These are phyloP conservation scores for Sugiyamaella valdiviana DNA, from an alignment of 805 yeast genomes.

Conservation along the genomic window DNA sequence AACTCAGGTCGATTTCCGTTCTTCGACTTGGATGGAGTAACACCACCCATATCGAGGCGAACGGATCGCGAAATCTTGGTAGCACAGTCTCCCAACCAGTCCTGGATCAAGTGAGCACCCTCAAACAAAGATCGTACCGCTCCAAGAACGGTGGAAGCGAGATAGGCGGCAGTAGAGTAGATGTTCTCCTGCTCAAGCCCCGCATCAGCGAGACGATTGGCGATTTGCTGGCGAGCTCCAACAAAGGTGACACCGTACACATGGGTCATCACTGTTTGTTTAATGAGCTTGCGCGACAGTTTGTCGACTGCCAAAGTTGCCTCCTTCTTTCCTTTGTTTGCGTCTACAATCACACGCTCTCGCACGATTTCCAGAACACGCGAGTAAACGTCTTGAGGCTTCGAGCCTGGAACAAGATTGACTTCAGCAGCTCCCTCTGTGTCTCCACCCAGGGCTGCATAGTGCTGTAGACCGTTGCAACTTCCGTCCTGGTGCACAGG, in stretches of 20 bases:
- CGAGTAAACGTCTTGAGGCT: conserved; percentile 57
- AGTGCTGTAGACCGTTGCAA: conserved; percentile 63
- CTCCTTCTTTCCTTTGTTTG: conserved; percentile 21
- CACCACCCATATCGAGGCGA: conserved; percentile 51
- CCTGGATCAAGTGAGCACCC: conserved; percentile 93
- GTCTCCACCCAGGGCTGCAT: conserved; percentile 68
- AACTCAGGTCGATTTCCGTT: conserved; percentile 51
- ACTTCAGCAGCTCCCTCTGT: conserved; percentile 59
- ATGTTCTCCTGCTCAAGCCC: conserved; percentile 44
- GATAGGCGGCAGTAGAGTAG: conserved; percentile 50
- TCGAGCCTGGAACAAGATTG: conserved; percentile 48
- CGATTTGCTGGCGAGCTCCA: conserved; percentile 88
- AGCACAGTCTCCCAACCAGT: conserved; percentile 91
- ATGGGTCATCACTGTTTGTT: conserved; percentile 97
- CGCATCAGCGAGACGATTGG: conserved; percentile 61
- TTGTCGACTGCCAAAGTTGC: conserved; percentile 49
- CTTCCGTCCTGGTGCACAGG: conserved; percentile 66
- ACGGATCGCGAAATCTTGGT: conserved; percentile 71
- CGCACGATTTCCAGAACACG: conserved; percentile 49
- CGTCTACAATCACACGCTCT: conserved; percentile 43
- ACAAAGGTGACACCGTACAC: conserved; percentile 94
- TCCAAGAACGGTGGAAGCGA: conserved; percentile 71
- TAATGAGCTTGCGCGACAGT: conserved; percentile 80
- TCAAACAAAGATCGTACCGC: conserved; percentile 80
- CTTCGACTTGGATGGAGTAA: conserved; percentile 24